Percentiles rank a stretch among this genome's conserved stretches.
phyloP scores from a whole-genome alignment of 805 yeast genomes.

The Scheffersomyces amazonensis region DNA sequence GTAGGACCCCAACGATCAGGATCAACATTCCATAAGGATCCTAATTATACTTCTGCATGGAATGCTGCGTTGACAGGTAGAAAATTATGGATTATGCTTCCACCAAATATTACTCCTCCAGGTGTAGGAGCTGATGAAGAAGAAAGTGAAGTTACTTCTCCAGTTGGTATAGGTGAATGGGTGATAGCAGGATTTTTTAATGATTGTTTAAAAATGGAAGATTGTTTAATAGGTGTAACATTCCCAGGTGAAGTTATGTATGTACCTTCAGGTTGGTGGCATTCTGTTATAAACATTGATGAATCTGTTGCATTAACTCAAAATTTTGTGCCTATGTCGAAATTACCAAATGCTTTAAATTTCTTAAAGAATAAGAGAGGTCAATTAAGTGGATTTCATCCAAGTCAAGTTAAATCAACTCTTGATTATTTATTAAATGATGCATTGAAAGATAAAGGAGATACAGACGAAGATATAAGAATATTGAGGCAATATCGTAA shows the following conservation, averaged over 20 bases:
- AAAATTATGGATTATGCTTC: slow-evolving; percentile 87
- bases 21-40: slow-evolving; percentile 90
- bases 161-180: slow-evolving; percentile 94
- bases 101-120: slow-evolving; percentile 74
- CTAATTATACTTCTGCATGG: slow-evolving; percentile 91
- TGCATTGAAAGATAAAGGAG: slow-evolving; percentile 1
- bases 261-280: slow-evolving; percentile 99
- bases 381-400: slow-evolving; percentile 80
- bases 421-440: slow-evolving; percentile 19
- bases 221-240: slow-evolving; percentile 68
- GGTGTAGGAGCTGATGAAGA: slow-evolving; percentile 76
- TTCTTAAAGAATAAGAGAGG: slow-evolving; percentile 65
- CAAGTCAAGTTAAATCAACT: slow-evolving; percentile 43
- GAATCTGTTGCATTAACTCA: slow-evolving; percentile 86
- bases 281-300: slow-evolving; percentile 80
- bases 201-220: slow-evolving; percentile 56
- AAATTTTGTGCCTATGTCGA: slow-evolving; percentile 74
- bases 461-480: slow-evolving; percentile 10
- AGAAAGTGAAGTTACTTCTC: slow-evolving; percentile 87
- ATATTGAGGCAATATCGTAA: slow-evolving; percentile 24
- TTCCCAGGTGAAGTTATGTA: slow-evolving; percentile 81
- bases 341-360: slow-evolving; percentile 57
- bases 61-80: slow-evolving; percentile 71
- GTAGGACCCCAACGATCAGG: slow-evolving; percentile 82
- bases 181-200: slow-evolving; percentile 76